phyloP scores from a whole-genome alignment of 129 eudicot genomes.

The Ambrosia trifida region DNA sequence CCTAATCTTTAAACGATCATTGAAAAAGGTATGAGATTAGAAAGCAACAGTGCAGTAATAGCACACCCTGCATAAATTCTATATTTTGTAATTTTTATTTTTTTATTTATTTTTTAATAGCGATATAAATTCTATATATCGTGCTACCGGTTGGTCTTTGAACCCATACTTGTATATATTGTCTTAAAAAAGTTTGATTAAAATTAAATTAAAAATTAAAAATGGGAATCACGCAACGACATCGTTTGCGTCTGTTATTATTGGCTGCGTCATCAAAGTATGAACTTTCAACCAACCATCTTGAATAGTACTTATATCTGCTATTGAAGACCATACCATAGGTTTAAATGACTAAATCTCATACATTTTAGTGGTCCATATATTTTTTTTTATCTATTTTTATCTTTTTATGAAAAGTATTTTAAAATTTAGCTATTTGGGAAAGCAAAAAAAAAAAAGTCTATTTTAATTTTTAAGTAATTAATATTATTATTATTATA shows the following conservation, averaged over 20 bases:
- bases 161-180: neutral
- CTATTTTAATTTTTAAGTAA: too few relatives aligned
- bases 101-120: too few relatives aligned
- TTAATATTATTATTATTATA: neutral
- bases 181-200: neutral
- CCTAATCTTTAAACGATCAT: too few relatives aligned
- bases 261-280: neutral
- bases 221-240: neutral
- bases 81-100: too few relatives aligned
- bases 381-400: neutral
- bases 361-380: neutral
- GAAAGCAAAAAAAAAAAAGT: neutral
- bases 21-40: too few relatives aligned
- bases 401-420: neutral
- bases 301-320: neutral
- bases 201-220: too few relatives aligned
- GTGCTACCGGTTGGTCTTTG: neutral
- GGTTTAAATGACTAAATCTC: neutral
- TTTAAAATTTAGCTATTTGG: too few relatives aligned
- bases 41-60: too few relatives aligned
- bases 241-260: neutral
- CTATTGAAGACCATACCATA: neutral
- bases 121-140: neutral
- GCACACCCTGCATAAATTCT: too few relatives aligned
- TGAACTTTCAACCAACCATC: constrained; percentile 22